These are phyloP conservation scores for Amphicarpaea edgeworthii DNA, from an alignment of 306 rosid genomes.

Conservation along the genomic window DNA sequence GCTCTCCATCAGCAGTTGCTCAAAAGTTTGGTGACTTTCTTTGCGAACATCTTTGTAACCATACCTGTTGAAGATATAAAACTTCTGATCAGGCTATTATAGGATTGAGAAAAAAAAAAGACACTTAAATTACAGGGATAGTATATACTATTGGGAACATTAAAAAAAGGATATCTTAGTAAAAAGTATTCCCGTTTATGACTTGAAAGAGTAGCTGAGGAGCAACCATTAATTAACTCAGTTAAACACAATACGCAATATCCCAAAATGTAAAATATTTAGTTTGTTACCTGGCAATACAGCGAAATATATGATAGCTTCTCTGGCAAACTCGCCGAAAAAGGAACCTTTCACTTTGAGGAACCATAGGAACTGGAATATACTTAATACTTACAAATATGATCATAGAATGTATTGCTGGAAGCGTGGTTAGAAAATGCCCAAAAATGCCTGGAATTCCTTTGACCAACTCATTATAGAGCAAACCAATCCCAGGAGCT, in stretches of 20 bases:
- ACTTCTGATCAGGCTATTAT: constrained; percentile 17
- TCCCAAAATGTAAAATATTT: constrained; percentile 10
- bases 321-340: constrained; percentile 91
- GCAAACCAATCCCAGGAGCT: constrained; percentile 97
- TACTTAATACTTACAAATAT: constrained; percentile 93
- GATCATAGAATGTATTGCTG: constrained; percentile 77
- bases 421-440: constrained; percentile 85
- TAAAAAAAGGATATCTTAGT: neutral
- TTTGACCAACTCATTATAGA: constrained; percentile 93
- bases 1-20: constrained; percentile 93
- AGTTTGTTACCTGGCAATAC: constrained; percentile 86
- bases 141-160: constrained; percentile 9
- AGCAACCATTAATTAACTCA: neutral
- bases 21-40: constrained; percentile 90
- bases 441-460: constrained; percentile 97
- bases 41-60: constrained; percentile 96
- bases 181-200: constrained; percentile 15
- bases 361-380: constrained; percentile 92
- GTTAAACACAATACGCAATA: neutral
- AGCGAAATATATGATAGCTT: constrained; percentile 90
- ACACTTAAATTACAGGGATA: neutral
- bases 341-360: constrained; percentile 96
- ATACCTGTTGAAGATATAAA: constrained; percentile 60
- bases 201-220: neutral
- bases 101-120: neutral